Conservation (phyloP, 495 filamentous ascomycete genomes). For the Aspergillus kassunensis region DNA sequence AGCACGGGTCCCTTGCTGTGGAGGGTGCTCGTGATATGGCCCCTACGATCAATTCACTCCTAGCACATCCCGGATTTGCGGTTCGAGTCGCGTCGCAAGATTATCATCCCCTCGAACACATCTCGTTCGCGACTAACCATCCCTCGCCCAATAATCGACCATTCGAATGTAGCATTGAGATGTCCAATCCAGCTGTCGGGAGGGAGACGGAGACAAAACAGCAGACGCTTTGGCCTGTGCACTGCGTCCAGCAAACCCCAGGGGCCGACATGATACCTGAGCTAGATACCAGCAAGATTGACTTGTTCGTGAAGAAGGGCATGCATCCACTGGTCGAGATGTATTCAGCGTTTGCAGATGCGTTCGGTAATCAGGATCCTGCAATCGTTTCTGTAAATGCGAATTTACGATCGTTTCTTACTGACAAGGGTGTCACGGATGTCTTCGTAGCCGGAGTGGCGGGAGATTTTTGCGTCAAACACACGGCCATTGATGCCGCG, state of each 20-base stretch:
- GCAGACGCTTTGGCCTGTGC: constrained; percentile 80
- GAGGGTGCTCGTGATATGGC: constrained; percentile 63
- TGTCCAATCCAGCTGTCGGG: constrained; percentile 59
- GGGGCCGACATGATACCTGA: constrained; percentile 76
- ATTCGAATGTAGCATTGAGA: constrained; percentile 57
- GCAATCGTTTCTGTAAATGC: constrained; percentile 44
- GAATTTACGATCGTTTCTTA: constrained; percentile 56
- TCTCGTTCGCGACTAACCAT: constrained; percentile 89
- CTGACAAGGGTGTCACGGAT: constrained; percentile 57
- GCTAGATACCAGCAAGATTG: constrained; percentile 55
- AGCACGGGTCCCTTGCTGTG: constrained; percentile 79
- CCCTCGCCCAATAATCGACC: constrained; percentile 57
- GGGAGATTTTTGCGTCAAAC: constrained; percentile 84
- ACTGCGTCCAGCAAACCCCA: constrained; percentile 73
- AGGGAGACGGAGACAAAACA: constrained; percentile 59
- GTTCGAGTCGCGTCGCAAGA: constrained; percentile 81
- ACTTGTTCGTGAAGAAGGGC: constrained; percentile 74
- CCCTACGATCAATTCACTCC: constrained; percentile 69
- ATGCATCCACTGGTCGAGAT: constrained; percentile 71
- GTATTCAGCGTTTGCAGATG: constrained; percentile 84
- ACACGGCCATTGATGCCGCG: constrained; percentile 71
- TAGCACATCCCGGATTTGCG: constrained; percentile 62
- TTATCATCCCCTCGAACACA: constrained; percentile 78
- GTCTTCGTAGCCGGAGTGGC: constrained; percentile 84
- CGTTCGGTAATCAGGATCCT: constrained; percentile 54